Base-by-base conservation (phyloP, 495 filamentous ascomycete genomes). In the Glonium stellatum region DNA sequence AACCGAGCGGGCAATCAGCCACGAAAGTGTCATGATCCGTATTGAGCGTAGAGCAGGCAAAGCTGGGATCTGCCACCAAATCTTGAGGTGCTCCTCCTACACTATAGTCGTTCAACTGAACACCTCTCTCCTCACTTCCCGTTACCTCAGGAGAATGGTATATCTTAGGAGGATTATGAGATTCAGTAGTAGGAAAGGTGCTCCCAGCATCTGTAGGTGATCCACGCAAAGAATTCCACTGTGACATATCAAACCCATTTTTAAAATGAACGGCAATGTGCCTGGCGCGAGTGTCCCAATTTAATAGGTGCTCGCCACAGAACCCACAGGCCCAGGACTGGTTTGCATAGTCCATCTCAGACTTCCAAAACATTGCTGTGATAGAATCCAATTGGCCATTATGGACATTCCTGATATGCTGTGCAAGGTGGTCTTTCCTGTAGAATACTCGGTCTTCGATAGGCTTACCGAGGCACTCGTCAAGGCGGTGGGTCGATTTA, bases 401-500 rank as follows among this genome's bases (percentile, higher is more conserved):
- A 51, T 51, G 48, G 48, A 51, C 18, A 23, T 25, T 51, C 8
- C 21, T 22, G 6, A 27, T 15, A 27, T 51, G 48, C 25, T 51
- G 48, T 27, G 48, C 48, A 51, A 51, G 48, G 15, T 51, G 48
- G 31, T 51, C 48, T 31, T 25, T 51, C 25, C 23, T 5, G 48
- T 22, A 25, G 19, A 51, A 51, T 4, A 23, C 25, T 18, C 48
- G 48, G 1, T 51, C 19, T 31, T 51, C 19, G 5, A 0, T 27
- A 15, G 23, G 5, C 19, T 51, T 51, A 9, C 9, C 8, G 21
- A 51, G 25, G 15, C 48, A 51, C 5, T 51, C 48, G 19, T 15
- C 18, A 15, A 51, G 5, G 13, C 25, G 48, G 31, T 51, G 48
- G 9, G 21, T 23, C 10, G 25, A 23, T 31, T 27, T 18, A 8